phyloP scores from a whole-genome alignment of 2,329 filamentous ascomycete species.

The Fusarium coffeatum region DNA sequence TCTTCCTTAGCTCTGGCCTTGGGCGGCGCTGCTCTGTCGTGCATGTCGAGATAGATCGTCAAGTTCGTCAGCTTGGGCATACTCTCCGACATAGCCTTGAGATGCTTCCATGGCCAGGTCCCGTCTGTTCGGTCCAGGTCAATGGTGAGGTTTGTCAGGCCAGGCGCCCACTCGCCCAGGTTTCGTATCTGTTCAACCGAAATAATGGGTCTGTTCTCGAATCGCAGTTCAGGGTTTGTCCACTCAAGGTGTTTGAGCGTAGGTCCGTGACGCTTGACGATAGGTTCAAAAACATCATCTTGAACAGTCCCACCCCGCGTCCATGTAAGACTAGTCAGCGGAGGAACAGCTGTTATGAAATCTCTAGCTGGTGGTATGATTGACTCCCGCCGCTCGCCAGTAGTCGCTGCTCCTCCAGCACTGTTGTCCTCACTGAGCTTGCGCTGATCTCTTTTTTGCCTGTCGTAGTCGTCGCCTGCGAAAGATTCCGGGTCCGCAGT shows the following conservation, averaged over 20 bases:
- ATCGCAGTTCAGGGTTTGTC: constrained; percentile 8
- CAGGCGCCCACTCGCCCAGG: constrained; percentile 2
- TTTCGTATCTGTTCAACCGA: not conserved
- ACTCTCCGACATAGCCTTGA: not conserved
- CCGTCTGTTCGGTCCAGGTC: not conserved
- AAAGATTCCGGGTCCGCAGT: not conserved
- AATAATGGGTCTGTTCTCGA: not conserved
- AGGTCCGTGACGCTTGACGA: constrained; percentile 13
- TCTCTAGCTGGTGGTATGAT: not conserved
- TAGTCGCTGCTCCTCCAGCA: not conserved
- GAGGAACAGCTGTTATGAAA: not conserved
- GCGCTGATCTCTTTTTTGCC: too few species aligned
- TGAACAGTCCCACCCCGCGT: not conserved
- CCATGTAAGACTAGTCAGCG: constrained; percentile 8
- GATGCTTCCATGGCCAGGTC: not conserved
- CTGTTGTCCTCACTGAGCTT: too few species aligned
- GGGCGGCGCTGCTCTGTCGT: not conserved
- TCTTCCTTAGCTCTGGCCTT: rapidly evolving
- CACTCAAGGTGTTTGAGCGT: constrained; percentile 13
- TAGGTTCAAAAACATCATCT: not conserved
- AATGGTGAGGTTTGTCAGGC: not conserved
- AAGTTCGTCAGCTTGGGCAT: constrained; percentile 6
- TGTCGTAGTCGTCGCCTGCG: too few species aligned
- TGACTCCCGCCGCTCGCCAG: not conserved
- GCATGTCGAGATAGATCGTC: constrained; percentile 4